Evolutionary conservation across 2,329 filamentous ascomycete species (phyloP), one percentile per base, ranked within the genome.

Genomic region (Pyrenochaeta sp.): DNA sequence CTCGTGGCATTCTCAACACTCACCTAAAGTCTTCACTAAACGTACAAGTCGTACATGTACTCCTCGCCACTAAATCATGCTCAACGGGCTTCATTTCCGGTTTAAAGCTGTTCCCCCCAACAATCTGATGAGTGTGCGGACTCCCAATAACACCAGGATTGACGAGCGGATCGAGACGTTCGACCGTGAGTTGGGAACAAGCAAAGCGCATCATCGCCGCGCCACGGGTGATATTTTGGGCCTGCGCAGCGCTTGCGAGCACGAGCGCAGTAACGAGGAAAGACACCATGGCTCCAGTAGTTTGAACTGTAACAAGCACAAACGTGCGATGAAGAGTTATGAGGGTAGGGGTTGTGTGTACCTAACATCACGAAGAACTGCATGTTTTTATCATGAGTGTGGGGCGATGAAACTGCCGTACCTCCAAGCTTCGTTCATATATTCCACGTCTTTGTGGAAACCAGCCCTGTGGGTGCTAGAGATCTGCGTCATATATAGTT

Each of bases 101-200:
- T 15, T 56, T 50, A 47, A 74, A 74, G 5, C 65, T 67, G 39
- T 72, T 71, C 2, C 70, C 69, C 8, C 69, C 69, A 3, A 72
- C 68, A 49, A 74, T 72, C 50, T 74, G 68, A 58, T 73, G 71
- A 1, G 67, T 67, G 58, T 73, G 71, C 2, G 71, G 71, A 24
- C 69, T 68, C 15, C 68, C 68, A 19, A 71, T 34, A 4, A 67
- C 13, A 5, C 69, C 71, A 5, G 71, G 71, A 36, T 72, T 72
- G 15, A 72, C 69, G 15, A 72, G 56, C 3, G 69, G 71, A 59
- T 73, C 71, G 7, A 72, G 56, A 1, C 71, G 64, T 49, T 73
- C 69, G 25, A 72, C 69, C 5, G 68, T 69, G 15, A 72, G 65
- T 51, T 73, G 68, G 9, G 68, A 72, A 43, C 71, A 73, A 4